Evolutionary conservation across 441 rosid genomes (phyloP).

Genomic region (Adansonia rubrostipa): DNA sequence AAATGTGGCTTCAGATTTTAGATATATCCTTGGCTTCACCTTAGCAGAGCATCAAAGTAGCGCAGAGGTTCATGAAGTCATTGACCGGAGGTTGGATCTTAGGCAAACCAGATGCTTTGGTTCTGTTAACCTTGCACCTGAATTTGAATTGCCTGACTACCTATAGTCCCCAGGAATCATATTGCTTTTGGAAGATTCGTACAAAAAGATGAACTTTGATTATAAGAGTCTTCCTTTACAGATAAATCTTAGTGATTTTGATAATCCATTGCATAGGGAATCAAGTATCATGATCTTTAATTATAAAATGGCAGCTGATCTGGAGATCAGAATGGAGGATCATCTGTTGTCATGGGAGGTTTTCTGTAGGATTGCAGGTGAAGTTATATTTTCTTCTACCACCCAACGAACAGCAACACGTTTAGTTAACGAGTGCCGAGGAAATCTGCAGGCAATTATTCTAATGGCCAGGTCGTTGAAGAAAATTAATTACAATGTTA

Average conservation of each 20-base stretch:
- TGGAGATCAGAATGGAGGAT: constrained; percentile 10
- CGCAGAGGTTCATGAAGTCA: background rate
- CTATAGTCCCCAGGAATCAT: background rate
- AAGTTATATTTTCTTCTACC: background rate
- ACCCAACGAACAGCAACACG: background rate
- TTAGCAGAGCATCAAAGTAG: background rate
- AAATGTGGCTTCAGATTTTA: too few species aligned
- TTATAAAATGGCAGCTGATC: constrained; percentile 3
- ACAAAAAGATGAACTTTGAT: background rate
- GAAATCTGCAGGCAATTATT: background rate
- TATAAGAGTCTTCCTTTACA: background rate
- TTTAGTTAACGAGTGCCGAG: background rate
- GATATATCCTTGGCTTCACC: too few species aligned
- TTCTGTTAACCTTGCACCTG: background rate
- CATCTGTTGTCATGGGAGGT: constrained; percentile 5
- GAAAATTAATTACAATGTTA: background rate
- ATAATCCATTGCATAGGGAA: background rate
- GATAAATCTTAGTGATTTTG: background rate
- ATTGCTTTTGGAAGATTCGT: background rate
- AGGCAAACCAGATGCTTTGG: background rate
- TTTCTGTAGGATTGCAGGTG: background rate
- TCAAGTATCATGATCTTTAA: background rate
- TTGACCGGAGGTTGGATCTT: background rate
- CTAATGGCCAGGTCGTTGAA: constrained; percentile 1
- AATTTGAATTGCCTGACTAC: background rate